Base-by-base conservation (phyloP, 2,329 filamentous ascomycete genomes). In the Onygena corvina region DNA sequence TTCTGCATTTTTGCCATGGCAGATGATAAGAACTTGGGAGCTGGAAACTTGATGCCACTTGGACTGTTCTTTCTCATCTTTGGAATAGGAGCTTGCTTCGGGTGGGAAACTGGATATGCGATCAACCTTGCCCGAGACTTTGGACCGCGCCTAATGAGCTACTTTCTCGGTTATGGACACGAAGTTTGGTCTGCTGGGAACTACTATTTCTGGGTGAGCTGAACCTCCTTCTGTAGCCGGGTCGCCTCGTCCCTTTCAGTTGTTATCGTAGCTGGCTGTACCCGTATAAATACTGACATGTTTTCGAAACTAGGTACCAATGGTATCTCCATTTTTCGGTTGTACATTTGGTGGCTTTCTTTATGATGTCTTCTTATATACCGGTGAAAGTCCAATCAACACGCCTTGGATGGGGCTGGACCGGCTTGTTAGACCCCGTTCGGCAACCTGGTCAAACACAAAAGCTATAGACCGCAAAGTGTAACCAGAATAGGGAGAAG, bases 61-160 rank as follows among this genome's bases (percentile, higher is more conserved):
- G 76, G 70, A 5, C 65, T 86, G 4, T 83, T 85, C 66, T 85
- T 86, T 64, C 68, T 86, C 44, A 79, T 86, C 53, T 86, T 86
- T 59, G 83, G 81, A 5, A 78, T 86, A 18, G 82, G 81, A 14
- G 79, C 80, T 27, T 83, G 80, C 60, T 86, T 84, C 58, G 83
- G 83, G 4, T 86, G 80, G 80, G 77, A 86, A 62, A 87, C 83
- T 1, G 82, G 83, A 31, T 87, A 84, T 64, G 83, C 82, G 12
- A 84, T 86, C 55, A 86, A 86, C 58, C 64, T 84, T 35, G 83
- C 81, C 30, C 74, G 83, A 63, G 83, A 87, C 55, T 83, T 86
- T 59, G 80, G 81, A 0, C 82, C 82, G 7, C 71, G 83, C 8
- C 63, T 86, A 36, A 76, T 83, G 53, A 76, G 77, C 1, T 83